Base-by-base conservation (phyloP, 345 rosid species). In the Eucalyptus pauciflora region DNA sequence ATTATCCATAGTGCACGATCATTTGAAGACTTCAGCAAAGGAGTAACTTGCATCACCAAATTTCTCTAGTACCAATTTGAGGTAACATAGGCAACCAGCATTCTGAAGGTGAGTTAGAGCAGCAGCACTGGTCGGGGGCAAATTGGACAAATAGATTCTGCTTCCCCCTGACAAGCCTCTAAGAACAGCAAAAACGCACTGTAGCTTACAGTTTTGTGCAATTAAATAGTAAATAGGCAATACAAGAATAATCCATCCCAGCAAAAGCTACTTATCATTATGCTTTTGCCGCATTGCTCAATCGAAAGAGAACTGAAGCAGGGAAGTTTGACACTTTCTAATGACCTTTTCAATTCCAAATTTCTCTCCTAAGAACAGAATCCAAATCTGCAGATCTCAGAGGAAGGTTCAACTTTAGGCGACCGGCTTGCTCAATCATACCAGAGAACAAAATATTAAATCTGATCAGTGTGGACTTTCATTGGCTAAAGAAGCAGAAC, bases 51-150 rank as follows among this genome's bases (percentile, higher is more conserved):
- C 96, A 93, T 92, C 88, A 29, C 93, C 94, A 64, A 93, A 96
- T 91, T 95, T 96, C 90, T 93, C 92, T 51, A 97, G 46, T 91
- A 94, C 91, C 18, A 92, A 91, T 17, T 48, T 87, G 86, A 97
- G 97, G 86, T 97, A 97, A 46, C 51, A 88, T 86, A 96, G 94
- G 89, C 96, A 96, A 9, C 90, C 92, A 83, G 89, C 91, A 88
- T 96, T 92, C 46, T 92, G 91, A 87, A 93, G 91, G 88, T 93
- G 94, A 67, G 89, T 89, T 90, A 93, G 91, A 80, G 97, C 96
- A 83, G 96, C 96, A 54, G 99, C 99, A 67, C 97, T 94, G 91
- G 98, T 86, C n/a, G 98, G 93, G 71, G 99, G 99, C 88, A 97
- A 97, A 91, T 97, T 93, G 87, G 93, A 97, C 54, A 95, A 85